These are phyloP conservation scores for Alternaria brassicae DNA, from an alignment of 2,329 filamentous ascomycete species.

Conservation along the genomic window DNA sequence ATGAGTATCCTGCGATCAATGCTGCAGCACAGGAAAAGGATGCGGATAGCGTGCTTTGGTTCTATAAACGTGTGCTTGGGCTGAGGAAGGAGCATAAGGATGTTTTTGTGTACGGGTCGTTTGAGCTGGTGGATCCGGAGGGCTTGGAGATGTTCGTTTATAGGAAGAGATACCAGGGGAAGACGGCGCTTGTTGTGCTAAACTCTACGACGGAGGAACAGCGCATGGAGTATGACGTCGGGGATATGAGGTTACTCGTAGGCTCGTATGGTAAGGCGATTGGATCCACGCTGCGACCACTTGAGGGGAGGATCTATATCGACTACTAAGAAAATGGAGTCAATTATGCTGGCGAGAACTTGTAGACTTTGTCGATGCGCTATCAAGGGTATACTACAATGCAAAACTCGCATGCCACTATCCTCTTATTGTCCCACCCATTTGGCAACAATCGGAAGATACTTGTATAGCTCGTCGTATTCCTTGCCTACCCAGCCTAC, in stretches of 20 bases:
- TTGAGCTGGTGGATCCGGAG: constrained; percentile 61
- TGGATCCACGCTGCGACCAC: constrained; percentile 36
- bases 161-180: constrained; percentile 43
- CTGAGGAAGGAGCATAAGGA: constrained; percentile 67
- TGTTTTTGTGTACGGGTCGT: constrained; percentile 72
- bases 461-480: constrained; percentile 76
- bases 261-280: constrained; percentile 47
- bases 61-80: constrained; percentile 67
- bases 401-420: constrained; percentile 11
- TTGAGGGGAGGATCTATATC: constrained; percentile 50
- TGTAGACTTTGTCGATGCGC: background rate
- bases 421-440: constrained; percentile 52
- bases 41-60: constrained; percentile 62
- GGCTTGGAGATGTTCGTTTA: constrained; percentile 62
- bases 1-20: constrained; percentile 66
- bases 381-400: constrained; percentile 33
- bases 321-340: constrained; percentile 28
- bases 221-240: constrained; percentile 1
- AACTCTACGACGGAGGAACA: constrained; percentile 48
- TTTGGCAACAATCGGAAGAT: constrained; percentile 63
- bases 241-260: constrained; percentile 53
- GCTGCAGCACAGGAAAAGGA: constrained; percentile 62
- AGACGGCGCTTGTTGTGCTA: constrained; percentile 43
- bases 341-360: background rate
- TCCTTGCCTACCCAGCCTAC: constrained; percentile 80